phyloP scores from a whole-genome alignment of 805 yeast species.

The Ogataea saltuana region DNA sequence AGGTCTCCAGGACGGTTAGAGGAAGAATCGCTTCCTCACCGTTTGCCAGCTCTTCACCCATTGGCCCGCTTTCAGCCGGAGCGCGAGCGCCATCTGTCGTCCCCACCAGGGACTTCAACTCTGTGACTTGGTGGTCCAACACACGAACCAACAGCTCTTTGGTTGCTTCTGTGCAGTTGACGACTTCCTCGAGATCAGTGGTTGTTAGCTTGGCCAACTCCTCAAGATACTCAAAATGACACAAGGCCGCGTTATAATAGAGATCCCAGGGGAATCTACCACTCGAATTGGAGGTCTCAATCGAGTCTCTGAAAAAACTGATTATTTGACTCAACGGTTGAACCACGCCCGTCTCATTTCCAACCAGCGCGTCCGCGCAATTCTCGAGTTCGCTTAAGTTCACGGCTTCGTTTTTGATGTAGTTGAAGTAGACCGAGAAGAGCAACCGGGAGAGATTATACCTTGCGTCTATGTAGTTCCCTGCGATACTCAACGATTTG shows the following conservation, averaged over 20 bases:
- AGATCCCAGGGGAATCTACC: conserved; percentile 41
- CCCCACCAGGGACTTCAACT: conserved; percentile 30
- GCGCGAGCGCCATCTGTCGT: conserved; percentile 1
- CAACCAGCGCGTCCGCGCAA: conserved; percentile 36
- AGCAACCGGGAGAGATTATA: conserved; percentile 62
- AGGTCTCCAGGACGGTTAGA: conserved; percentile 29
- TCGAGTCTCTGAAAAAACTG: conserved; percentile 41
- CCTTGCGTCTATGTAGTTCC: conserved; percentile 43
- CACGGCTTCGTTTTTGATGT: conserved; percentile 49
- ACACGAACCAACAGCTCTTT: conserved; percentile 31
- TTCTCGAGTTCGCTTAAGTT: conserved; percentile 34
- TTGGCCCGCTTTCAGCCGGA: conserved; percentile 2
- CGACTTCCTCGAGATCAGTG: conserved; percentile 16
- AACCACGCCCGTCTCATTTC: conserved; percentile 38
- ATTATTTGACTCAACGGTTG: conserved; percentile 40
- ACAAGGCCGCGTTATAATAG: conserved; percentile 47
- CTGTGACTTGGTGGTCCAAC: conserved; percentile 27
- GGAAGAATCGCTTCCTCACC: conserved; percentile 31
- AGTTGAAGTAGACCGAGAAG: conserved; percentile 57
- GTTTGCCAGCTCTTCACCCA: conserved; percentile 9
- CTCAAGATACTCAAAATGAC: conserved; percentile 49
- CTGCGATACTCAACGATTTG: conserved; percentile 35
- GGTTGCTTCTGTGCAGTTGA: conserved; percentile 23
- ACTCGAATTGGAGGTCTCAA: conserved; percentile 24
- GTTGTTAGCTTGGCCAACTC: conserved; percentile 27